These are phyloP conservation scores for Phylloporus sp. DNA, from an alignment of 768 basidiomycete genomes.

Conservation along the genomic window DNA sequence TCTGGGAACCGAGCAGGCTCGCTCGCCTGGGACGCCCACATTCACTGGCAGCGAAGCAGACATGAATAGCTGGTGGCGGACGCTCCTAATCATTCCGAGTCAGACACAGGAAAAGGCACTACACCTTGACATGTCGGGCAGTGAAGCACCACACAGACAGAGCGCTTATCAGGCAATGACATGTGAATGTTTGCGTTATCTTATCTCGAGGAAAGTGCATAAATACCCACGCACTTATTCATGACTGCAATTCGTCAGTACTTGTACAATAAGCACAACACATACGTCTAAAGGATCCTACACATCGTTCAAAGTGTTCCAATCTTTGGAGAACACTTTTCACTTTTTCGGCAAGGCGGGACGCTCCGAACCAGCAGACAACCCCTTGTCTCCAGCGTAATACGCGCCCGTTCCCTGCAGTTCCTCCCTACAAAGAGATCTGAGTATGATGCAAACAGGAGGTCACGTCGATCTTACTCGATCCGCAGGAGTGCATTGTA, in stretches of 20 bases:
- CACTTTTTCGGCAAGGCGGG: conserved; percentile 74
- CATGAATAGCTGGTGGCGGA: conserved; percentile 5
- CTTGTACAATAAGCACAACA: conserved; percentile 20
- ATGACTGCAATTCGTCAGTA: conserved; percentile 20
- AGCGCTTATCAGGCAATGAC: conserved; percentile 12
- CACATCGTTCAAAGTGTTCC: conserved; percentile 9
- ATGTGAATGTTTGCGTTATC: conserved; percentile 21
- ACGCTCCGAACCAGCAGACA: conserved; percentile 70
- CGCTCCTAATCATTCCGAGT: conserved; percentile 12
- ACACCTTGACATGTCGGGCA: conserved; percentile 16
- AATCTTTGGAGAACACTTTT: conserved; percentile 5
- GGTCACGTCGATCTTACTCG: conserved; percentile 51
- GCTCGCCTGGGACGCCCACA: background rate
- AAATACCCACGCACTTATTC: conserved; percentile 13
- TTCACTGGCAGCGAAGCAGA: conserved; percentile 1
- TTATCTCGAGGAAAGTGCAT: conserved; percentile 19
- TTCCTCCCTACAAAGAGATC: conserved; percentile 57
- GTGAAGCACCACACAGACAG: conserved; percentile 2
- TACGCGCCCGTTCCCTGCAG: conserved; percentile 56
- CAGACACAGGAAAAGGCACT: conserved; percentile 21
- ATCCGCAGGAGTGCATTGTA: conserved; percentile 90
- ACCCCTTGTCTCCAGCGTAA: conserved; percentile 75
- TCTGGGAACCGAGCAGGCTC: conserved; percentile 17
- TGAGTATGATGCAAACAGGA: background rate
- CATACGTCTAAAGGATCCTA: conserved; percentile 28